Conservation (phyloP, 345 rosid genomes). For the Brassica carinata region DNA sequence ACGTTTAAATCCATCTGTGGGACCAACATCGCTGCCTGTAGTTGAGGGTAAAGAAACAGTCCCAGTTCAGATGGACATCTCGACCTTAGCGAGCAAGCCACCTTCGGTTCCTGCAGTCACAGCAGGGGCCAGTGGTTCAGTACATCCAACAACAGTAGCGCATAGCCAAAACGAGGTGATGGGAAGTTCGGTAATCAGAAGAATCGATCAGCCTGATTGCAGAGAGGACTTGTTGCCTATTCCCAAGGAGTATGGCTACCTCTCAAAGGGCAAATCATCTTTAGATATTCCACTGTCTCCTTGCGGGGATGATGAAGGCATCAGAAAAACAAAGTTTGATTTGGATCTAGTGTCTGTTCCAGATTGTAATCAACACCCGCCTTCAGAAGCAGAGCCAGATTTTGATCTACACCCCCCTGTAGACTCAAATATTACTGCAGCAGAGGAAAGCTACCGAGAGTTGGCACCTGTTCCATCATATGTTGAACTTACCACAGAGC, state of each 20-base stretch:
- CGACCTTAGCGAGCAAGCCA: conserved; percentile 52
- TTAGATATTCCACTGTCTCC: conserved; percentile 55
- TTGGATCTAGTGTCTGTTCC: conserved; percentile 44
- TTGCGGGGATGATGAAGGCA: conserved; percentile 51
- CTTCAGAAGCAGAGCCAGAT: conserved; percentile 50
- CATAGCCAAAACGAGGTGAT: conserved; percentile 49
- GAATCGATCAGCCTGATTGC: conserved; percentile 46
- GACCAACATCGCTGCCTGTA: conserved; percentile 46
- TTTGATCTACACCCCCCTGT: conserved; percentile 51
- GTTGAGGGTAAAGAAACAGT: conserved; percentile 51
- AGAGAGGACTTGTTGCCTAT: conserved; percentile 50
- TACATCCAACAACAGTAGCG: conserved; percentile 39
- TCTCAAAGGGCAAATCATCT: conserved; percentile 49
- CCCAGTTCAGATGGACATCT: conserved; percentile 54
- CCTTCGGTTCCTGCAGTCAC: conserved; percentile 41
- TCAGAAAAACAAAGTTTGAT: conserved; percentile 46
- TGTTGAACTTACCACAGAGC: conserved; percentile 70
- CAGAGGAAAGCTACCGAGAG: conserved; percentile 71
- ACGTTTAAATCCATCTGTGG: conserved; percentile 53
- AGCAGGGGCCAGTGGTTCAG: conserved; percentile 46
- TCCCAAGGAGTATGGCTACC: conserved; percentile 47
- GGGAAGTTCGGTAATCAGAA: conserved; percentile 49
- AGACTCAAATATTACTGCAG: conserved; percentile 44
- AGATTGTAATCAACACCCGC: conserved; percentile 58
- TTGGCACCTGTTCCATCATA: conserved; percentile 69